Base-by-base conservation (phyloP, 331 rosid species). In the Spiraea crenata region DNA sequence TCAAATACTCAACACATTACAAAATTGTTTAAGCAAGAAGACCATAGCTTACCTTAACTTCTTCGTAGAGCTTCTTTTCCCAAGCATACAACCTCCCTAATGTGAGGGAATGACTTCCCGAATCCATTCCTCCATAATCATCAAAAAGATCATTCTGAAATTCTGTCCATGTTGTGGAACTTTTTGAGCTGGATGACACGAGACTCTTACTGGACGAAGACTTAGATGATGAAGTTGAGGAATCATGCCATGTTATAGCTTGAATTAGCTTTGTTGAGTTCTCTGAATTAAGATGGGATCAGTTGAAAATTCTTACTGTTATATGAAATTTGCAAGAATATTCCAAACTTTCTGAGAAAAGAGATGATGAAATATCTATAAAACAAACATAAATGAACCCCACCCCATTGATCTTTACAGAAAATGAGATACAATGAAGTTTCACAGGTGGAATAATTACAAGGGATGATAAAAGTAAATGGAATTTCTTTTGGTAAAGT, bases 21-120 rank as follows among this genome's bases (percentile, higher is more conserved):
- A n/a, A 61, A n/a, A 5, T 61, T 4, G 35, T 2, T 61, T 9
- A 61, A 19, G 35, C 31, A 1, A 25, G 31, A 25, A 25, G 31
- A 25, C 31, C 31, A 2, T 17, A 71, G 35, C 73, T 63, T 74
- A 91, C 99, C 99, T 89, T 95, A 63, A 95, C 98, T 85, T 91
- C 96, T 75, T 95, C 96, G 45, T 86, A 95, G 61, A 95, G 87
- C 74, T 95, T 95, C 89, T 95, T 91, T 82, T 95, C 99, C 99
- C 97, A 95, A 61, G 96, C 97, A 77, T 87, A 91, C 47, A 95
- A 67, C 80, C 99, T 86, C 76, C 85, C 98, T 3, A 95, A 71
- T n/a, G 99, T 95, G 31, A 85, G 86, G 12, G 91, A 88, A 81
- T 95, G 99, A 77, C 96, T 89, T 77, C 98, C 99, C 3, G 99